Percentiles rank a stretch among this genome's conserved stretches.
Conservation (phyloP, 805 yeast genomes). For the Spencermartinsiella europaea region DNA sequence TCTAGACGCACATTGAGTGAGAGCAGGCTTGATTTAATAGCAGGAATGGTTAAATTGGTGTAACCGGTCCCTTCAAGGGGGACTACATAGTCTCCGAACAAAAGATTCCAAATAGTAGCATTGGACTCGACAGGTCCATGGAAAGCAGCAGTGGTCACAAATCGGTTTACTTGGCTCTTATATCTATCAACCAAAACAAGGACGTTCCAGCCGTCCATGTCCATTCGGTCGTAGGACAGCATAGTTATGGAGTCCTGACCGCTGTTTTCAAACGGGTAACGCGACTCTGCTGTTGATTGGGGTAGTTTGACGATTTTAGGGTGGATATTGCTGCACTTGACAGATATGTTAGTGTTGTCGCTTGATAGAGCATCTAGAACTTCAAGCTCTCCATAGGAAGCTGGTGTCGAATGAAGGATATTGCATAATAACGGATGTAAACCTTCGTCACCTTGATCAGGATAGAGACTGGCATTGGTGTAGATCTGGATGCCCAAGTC, state of each 20-base stretch:
- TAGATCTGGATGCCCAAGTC: background rate
- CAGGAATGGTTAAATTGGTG: background rate
- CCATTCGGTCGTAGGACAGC: background rate
- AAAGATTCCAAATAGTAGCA: background rate
- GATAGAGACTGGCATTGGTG: background rate
- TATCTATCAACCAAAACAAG: background rate
- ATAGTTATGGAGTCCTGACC: background rate
- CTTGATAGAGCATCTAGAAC: background rate
- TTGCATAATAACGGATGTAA: background rate
- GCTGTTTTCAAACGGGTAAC: background rate
- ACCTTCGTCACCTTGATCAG: background rate
- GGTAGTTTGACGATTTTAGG: background rate
- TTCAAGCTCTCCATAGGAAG: background rate
- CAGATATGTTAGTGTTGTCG: background rate
- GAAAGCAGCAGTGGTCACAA: background rate
- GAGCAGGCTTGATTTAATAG: slow-evolving; percentile 1
- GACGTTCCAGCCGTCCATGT: background rate
- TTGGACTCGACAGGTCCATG: background rate
- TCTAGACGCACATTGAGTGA: slow-evolving; percentile 1
- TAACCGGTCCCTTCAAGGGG: background rate
- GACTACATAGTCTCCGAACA: background rate
- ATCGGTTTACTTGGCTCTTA: background rate
- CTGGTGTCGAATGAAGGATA: background rate
- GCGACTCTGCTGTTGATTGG: background rate
- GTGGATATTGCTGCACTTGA: background rate